phyloP scores from a whole-genome alignment of 176 grass and related monocot genomes.

The Carex pumila region DNA sequence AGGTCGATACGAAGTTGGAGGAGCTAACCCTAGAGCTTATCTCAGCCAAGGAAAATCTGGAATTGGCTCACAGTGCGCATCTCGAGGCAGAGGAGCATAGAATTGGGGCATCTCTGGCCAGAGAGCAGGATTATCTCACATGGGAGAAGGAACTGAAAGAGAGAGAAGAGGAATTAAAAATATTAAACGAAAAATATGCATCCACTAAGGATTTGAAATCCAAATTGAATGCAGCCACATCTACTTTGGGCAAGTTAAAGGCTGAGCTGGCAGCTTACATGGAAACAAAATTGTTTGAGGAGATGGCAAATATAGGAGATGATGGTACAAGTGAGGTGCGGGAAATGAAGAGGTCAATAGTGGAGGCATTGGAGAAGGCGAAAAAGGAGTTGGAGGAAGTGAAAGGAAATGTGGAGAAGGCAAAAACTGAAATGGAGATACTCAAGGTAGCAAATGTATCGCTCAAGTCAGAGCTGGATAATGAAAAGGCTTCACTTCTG shows the following conservation, averaged over 20 bases:
- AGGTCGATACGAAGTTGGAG: constrained; percentile 51
- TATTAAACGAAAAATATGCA: constrained; percentile 47
- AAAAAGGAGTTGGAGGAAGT: constrained; percentile 63
- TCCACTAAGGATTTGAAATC: constrained; percentile 39
- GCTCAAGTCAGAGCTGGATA: constrained; percentile 56
- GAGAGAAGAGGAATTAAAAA: constrained; percentile 48
- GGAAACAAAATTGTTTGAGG: constrained; percentile 49
- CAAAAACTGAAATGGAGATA: constrained; percentile 44
- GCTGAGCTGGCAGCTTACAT: constrained; percentile 54
- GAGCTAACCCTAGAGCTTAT: constrained; percentile 77
- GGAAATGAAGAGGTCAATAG: constrained; percentile 46
- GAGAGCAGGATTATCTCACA: constrained; percentile 69
- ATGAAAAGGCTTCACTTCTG: constrained; percentile 50
- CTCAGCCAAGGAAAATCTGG: constrained; percentile 55
- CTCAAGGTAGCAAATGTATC: constrained; percentile 40
- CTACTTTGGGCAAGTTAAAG: constrained; percentile 39
- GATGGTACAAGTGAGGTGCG: constrained; percentile 40
- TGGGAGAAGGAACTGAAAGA: constrained; percentile 84
- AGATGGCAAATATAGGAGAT: constrained; percentile 26
- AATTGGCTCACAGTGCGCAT: constrained; percentile 62
- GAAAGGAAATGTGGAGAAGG: constrained; percentile 44
- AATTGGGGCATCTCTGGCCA: constrained; percentile 57
- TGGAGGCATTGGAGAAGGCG: constrained; percentile 46
- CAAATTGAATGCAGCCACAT: constrained; percentile 38
- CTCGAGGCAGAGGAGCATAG: constrained; percentile 78